Evolutionary conservation across 192 early-diverging fungal genomes (phyloP).

Genomic region (Backusella parvicylindrica): DNA sequence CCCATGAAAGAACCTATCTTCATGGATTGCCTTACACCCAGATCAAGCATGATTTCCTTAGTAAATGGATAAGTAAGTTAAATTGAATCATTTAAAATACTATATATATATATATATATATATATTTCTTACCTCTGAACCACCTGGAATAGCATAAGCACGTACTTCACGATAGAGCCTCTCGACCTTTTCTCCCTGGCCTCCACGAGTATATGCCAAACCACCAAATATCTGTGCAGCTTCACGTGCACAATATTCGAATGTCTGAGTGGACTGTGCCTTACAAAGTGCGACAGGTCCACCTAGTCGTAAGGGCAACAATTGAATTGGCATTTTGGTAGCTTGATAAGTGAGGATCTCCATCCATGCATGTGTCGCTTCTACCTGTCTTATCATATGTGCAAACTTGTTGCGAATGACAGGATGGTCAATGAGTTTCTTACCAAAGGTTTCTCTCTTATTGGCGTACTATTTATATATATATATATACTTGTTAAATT

Average conservation of each 20-base stretch:
- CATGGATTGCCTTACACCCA: constrained; percentile 74
- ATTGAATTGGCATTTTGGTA: constrained; percentile 54
- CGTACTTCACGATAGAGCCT: constrained; percentile 82
- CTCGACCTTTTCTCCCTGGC: constrained; percentile 72
- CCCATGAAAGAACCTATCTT: constrained; percentile 73
- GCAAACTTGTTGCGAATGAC: constrained; percentile 78
- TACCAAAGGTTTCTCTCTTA: constrained; percentile 85
- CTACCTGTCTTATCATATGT: constrained; percentile 79
- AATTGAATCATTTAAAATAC: no score
- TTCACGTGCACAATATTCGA: constrained; percentile 85
- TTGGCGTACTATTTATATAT: constrained; percentile 53
- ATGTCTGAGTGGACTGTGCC: constrained; percentile 79
- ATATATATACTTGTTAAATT: background rate
- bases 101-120: no score
- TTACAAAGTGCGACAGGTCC: constrained; percentile 85
- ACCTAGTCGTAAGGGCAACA: constrained; percentile 71
- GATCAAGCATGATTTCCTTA: constrained; percentile 77
- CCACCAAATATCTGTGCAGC: constrained; percentile 90
- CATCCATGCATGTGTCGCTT: constrained; percentile 84
- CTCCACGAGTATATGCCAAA: constrained; percentile 69
- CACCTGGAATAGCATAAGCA: constrained; percentile 82
- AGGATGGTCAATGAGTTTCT: constrained; percentile 80
- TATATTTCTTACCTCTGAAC: constrained; percentile 74
- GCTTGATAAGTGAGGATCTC: constrained; percentile 75
- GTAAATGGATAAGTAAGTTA: background rate